Evolutionary conservation across 1,139 yeast genomes (phyloP).

Genomic region (Lodderomyces elongisporus): DNA sequence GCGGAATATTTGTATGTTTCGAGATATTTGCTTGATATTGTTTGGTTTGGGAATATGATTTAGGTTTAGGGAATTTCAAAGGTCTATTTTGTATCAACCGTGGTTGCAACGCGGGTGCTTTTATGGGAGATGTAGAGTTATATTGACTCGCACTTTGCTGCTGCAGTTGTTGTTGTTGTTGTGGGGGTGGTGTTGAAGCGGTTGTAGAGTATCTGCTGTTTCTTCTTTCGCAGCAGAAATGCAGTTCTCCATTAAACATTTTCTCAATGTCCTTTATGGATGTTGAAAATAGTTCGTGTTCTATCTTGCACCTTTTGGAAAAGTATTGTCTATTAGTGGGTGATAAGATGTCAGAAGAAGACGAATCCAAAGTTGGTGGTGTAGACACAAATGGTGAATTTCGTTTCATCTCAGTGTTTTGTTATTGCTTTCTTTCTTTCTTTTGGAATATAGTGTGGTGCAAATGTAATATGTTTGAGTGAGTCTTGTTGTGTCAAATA

Average conservation of each 20-base stretch:
- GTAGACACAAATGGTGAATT: too few relatives aligned
- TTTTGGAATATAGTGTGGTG: not conserved
- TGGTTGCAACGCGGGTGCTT: too few relatives aligned
- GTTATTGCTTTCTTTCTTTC: not conserved
- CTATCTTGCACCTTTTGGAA: conserved; percentile 21
- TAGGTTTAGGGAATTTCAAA: not conserved
- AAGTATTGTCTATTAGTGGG: conserved; percentile 6
- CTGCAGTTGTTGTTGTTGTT: not conserved
- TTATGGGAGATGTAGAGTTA: too few relatives aligned
- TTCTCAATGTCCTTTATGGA: conserved; percentile 26
- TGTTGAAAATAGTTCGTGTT: conserved; percentile 26
- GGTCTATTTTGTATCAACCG: not conserved
- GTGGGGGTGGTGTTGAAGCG: conserved; percentile 3
- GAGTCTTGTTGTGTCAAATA: too few relatives aligned
- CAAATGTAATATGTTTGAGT: too few relatives aligned
- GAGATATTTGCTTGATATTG: too few relatives aligned
- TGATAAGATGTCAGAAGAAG: not conserved
- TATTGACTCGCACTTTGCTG: not conserved
- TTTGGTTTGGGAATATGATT: not conserved
- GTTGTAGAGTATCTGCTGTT: conserved; percentile 1
- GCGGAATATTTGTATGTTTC: not conserved
- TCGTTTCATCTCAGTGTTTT: conserved; percentile 2
- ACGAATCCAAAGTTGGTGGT: not conserved
- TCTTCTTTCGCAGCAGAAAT: conserved; percentile 1
- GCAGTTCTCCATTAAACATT: conserved; percentile 16